These are phyloP conservation scores for Diplodia sapinea DNA, from an alignment of 2,329 filamentous ascomycete species.

Conservation along the genomic window DNA sequence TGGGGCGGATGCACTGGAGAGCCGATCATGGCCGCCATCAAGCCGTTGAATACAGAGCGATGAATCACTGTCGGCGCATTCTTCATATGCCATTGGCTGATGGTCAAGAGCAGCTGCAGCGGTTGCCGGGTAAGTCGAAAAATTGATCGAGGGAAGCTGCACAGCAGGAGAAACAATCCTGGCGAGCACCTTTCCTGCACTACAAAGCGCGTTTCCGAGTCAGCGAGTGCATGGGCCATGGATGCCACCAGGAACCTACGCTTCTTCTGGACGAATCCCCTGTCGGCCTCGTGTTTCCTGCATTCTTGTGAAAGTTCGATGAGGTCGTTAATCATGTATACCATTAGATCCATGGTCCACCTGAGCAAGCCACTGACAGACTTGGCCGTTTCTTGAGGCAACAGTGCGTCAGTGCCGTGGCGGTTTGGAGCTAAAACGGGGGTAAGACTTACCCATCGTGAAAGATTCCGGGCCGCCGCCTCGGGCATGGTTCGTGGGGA, in stretches of 20 bases:
- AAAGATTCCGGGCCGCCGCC: conserved; percentile 8
- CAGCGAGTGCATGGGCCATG: neutral
- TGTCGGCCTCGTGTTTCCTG: conserved; percentile 33
- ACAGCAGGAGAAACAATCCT: conserved; percentile 65
- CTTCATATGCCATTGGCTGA: conserved; percentile 40
- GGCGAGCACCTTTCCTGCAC: conserved; percentile 36
- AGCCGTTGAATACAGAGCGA: conserved; percentile 54
- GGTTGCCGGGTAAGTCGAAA: conserved; percentile 42
- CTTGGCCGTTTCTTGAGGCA: conserved; percentile 69
- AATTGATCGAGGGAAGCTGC: conserved; percentile 57
- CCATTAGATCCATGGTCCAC: conserved; percentile 74
- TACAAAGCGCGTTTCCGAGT: neutral
- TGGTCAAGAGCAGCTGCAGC: conserved; percentile 37
- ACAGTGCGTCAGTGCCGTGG: conserved; percentile 29
- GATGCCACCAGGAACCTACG: neutral
- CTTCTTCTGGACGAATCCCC: conserved; percentile 26
- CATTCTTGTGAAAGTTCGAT: conserved; percentile 47
- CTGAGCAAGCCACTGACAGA: conserved; percentile 75
- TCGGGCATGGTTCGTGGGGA: conserved; percentile 22
- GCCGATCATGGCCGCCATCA: conserved; percentile 44
- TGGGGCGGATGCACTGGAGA: conserved; percentile 52
- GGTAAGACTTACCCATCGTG: conserved; percentile 7
- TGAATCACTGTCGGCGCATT: conserved; percentile 51
- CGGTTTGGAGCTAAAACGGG: neutral
- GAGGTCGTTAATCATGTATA: conserved; percentile 62